Conservation (phyloP, 2,329 filamentous ascomycete genomes). For the Sporothrix sp. region DNA sequence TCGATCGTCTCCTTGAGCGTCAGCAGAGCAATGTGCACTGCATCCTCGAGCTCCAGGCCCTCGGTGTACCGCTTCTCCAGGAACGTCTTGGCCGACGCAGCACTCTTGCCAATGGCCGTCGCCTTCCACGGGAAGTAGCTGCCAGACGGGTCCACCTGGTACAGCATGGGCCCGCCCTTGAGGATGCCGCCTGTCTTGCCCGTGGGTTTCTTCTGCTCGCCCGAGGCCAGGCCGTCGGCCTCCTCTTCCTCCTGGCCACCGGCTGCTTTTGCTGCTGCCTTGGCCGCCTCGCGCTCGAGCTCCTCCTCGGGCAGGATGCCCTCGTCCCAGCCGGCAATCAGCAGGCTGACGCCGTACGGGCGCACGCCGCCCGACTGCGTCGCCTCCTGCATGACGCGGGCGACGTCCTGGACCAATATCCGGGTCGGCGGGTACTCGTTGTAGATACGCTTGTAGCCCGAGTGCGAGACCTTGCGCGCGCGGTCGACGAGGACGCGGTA, state of each 20-base stretch:
- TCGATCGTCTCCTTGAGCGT: conserved; percentile 99
- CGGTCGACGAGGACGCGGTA: conserved; percentile 97
- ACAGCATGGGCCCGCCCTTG: conserved; percentile 93
- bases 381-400: conserved; percentile 95
- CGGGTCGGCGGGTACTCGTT: conserved; percentile 99
- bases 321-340: conserved; percentile 97
- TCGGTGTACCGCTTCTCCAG: conserved; percentile 98
- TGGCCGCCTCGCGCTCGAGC: conserved; percentile 39
- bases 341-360: conserved; percentile 89
- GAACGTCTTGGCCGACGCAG: conserved; percentile 97
- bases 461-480: conserved; percentile 96
- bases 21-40: conserved; percentile 93
- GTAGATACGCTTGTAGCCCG: conserved; percentile 98
- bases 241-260: conserved; percentile 32
- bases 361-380: conserved; percentile 96
- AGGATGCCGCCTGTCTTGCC: conserved; percentile 91
- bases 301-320: conserved; percentile 80
- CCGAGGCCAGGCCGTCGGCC: conserved; percentile 22
- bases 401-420: conserved; percentile 98
- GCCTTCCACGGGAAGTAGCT: conserved; percentile 99
- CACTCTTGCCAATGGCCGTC: conserved; percentile 96
- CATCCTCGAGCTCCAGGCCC: conserved; percentile 91
- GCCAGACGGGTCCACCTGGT: conserved; percentile 97
- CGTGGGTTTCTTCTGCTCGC: conserved; percentile 61
- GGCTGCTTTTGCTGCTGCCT: conserved; percentile 35